These are phyloP conservation scores for Ilyonectria mors-panacis DNA, from an alignment of 2,329 filamentous ascomycete genomes.

Conservation along the genomic window DNA sequence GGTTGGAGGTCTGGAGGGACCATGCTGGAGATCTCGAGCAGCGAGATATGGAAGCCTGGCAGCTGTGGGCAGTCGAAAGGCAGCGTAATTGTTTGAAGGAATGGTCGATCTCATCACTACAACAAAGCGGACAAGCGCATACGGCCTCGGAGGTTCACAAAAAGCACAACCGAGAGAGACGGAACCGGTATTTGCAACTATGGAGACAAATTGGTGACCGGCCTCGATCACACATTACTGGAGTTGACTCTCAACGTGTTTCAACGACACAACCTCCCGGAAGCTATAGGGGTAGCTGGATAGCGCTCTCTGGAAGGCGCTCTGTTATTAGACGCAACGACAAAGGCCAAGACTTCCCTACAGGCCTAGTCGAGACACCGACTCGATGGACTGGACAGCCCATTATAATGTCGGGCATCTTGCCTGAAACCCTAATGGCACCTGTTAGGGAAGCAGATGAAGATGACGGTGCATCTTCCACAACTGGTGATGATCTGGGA, in stretches of 20 bases:
- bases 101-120: slow-evolving; percentile 57
- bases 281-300: slow-evolving; percentile 46
- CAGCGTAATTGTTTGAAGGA: slow-evolving; percentile 53
- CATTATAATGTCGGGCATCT: slow-evolving; percentile 53
- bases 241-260: slow-evolving; percentile 29
- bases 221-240: slow-evolving; percentile 28
- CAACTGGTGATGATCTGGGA: slow-evolving; percentile 41
- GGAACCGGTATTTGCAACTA: slow-evolving; percentile 49
- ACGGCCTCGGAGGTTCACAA: slow-evolving; percentile 53
- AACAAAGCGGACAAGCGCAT: slow-evolving; percentile 56
- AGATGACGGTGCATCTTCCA: slow-evolving; percentile 43
- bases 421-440: slow-evolving; percentile 49
- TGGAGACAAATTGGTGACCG: slow-evolving; percentile 49
- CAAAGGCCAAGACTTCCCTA: slow-evolving; percentile 37
- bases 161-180: slow-evolving; percentile 52
- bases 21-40: slow-evolving; percentile 42
- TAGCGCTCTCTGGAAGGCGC: slow-evolving; percentile 45
- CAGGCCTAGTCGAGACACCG: slow-evolving; percentile 56
- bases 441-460: slow-evolving; percentile 52
- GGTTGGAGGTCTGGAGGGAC: slow-evolving; percentile 45
- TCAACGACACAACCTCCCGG: slow-evolving; percentile 29
- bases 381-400: slow-evolving; percentile 63
- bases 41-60: slow-evolving; percentile 47
- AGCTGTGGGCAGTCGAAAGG: slow-evolving; percentile 51
- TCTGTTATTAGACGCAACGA: slow-evolving; percentile 43